phyloP scores from a whole-genome alignment of 768 basidiomycete genomes.

The Boletus rufocinnamomeus region DNA sequence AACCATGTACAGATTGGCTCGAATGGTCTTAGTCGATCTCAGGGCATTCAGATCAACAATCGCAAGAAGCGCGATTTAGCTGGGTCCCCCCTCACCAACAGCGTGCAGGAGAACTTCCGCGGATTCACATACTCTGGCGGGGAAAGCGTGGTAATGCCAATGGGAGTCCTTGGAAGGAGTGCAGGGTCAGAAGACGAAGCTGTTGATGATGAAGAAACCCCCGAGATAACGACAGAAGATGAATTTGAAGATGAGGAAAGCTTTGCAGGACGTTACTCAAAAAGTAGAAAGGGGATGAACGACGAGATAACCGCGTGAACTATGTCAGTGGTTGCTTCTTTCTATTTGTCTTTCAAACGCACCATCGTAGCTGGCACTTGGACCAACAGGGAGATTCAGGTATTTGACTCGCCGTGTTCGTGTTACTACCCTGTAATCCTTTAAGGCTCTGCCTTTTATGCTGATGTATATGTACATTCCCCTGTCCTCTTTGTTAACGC shows the following conservation, averaged over 20 bases:
- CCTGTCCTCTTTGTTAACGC: conserved; percentile 11
- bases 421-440: conserved; percentile 10
- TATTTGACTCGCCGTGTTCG: conserved; percentile 12
- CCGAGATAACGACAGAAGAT: conserved; percentile 66
- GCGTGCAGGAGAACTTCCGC: conserved; percentile 94
- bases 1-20: conserved; percentile 17
- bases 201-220: conserved; percentile 52
- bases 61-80: conserved; percentile 45
- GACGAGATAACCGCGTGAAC: conserved; percentile 32
- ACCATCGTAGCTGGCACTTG: conserved; percentile 15
- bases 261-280: conserved; percentile 72
- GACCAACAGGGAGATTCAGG: conserved; percentile 26
- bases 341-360: conserved; percentile 2
- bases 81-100: conserved; percentile 80
- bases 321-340: conserved; percentile 16
- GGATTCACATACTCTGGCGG: conserved; percentile 90
- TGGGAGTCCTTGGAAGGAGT: conserved; percentile 40
- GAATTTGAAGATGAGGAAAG: conserved; percentile 67
- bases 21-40: conserved; percentile 22
- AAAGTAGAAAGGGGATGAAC: conserved; percentile 47
- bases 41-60: conserved; percentile 54
- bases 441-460: conserved; percentile 2
- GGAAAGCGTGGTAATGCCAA: conserved; percentile 58
- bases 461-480: conserved; percentile 8
- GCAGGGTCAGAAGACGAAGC: conserved; percentile 38